Percentiles rank a stretch among this genome's conserved stretches.
These are phyloP conservation scores for Curvularia lunata DNA, from an alignment of 2,329 filamentous ascomycete species.

Conservation along the genomic window DNA sequence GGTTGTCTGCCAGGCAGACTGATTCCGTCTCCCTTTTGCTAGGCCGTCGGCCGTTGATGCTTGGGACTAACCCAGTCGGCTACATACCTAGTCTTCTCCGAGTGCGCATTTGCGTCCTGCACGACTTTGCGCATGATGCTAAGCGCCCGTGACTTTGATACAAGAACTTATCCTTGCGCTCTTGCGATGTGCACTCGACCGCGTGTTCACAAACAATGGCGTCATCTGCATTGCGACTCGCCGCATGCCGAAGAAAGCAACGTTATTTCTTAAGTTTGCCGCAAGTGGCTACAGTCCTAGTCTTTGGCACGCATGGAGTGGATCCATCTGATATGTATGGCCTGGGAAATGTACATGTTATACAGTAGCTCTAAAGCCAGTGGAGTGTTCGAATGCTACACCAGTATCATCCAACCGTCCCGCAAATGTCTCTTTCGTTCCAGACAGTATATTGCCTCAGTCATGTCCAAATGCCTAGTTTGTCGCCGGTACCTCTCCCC, in stretches of 20 bases:
- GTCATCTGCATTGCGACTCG: background rate
- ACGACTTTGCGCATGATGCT: background rate
- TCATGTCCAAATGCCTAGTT: conserved; percentile 5
- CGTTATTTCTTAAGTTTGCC: background rate
- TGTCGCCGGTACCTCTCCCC: conserved; percentile 38
- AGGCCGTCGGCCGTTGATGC: conserved; percentile 90
- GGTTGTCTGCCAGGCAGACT: conserved; percentile 44
- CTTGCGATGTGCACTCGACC: background rate
- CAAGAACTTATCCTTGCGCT: background rate
- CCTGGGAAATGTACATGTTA: conserved; percentile 11
- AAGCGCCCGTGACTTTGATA: background rate
- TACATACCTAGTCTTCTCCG: conserved; percentile 60
- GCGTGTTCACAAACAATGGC: conserved; percentile 2
- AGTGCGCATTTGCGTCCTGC: background rate
- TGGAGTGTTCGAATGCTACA: conserved; percentile 1
- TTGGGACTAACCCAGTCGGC: conserved; percentile 83
- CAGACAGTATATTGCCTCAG: background rate
- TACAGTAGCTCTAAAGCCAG: conserved; percentile 8
- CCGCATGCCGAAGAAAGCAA: background rate
- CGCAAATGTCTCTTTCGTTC: background rate
- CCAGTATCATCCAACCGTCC: background rate
- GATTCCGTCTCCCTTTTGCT: conserved; percentile 71
- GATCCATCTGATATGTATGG: background rate
- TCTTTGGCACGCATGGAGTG: background rate
- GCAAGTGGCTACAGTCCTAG: background rate